Evolutionary conservation across 768 basidiomycete genomes (phyloP), one percentile per base, ranked within the genome.

Genomic region (Mycena chlorophos): DNA sequence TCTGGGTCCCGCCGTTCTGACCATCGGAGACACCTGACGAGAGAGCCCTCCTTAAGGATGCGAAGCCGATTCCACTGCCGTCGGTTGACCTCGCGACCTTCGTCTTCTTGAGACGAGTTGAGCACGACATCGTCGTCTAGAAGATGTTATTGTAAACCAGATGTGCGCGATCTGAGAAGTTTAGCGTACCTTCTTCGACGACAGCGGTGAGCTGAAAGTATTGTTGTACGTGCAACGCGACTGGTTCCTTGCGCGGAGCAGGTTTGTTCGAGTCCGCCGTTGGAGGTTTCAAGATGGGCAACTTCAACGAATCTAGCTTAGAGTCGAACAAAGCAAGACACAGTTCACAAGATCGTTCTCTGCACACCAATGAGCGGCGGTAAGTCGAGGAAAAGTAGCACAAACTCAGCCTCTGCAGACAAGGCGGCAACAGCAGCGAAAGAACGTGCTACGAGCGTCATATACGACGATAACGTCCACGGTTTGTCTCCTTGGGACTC

Each of bases 241-340:
- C 74, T 29, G 71, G 56, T 60, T 78, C 75, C 30, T 69, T 65
- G 43, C 68, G 60, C 23, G 34, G n/a, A 10, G 34, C 12, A 14
- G 38, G 47, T 56, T 17, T 66, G 61, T 25, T 54, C 57, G 23
- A 64, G 58, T 52, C 66, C 58, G 29, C 52, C 39, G 56, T 42
- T 2, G 70, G 71, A 23, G 61, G 57, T 27, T 72, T 76, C 25
- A 76, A 62, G 13, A 85, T 67, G 2, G 85, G 82, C 2, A 85
- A 69, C 54, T 71, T 75, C 47, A 85, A 61, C n/a, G 72, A 63
- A 46, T 77, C 72, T n/a, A 88, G 62, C 25, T 71, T 72, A 22
- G 84, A 82, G 64, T 89, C 87, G 60, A 89, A 89, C 16, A 89
- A 66, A 14, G 75, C 80, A 25, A 88, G 65, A 8, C 72, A 71